Evolutionary conservation across 768 basidiomycete species (phyloP).

Genomic region (Psilocybe subaeruginosa): DNA sequence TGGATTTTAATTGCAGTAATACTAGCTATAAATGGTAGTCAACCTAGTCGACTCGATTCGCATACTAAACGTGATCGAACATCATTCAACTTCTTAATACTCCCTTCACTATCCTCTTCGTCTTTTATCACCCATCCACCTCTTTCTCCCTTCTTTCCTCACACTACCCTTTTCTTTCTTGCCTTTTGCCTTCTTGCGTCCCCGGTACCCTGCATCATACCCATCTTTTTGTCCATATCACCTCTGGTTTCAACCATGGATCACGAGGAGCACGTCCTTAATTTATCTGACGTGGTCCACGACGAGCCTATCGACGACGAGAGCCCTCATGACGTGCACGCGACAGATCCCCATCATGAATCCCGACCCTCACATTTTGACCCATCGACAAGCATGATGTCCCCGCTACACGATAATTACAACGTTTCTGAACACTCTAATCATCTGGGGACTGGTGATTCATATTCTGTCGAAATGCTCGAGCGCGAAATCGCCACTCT

Average conservation of each 20-base stretch:
- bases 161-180: background rate
- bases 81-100: slow-evolving; percentile 3
- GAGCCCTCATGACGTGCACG: slow-evolving; percentile 35
- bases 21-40: slow-evolving; percentile 6
- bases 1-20: background rate
- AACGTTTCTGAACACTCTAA: slow-evolving; percentile 38
- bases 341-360: slow-evolving; percentile 30
- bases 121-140: background rate
- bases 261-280: slow-evolving; percentile 67
- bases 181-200: background rate
- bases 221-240: slow-evolving; percentile 2
- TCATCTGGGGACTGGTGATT: slow-evolving; percentile 42
- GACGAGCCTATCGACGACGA: slow-evolving; percentile 74
- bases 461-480: slow-evolving; percentile 71
- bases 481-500: slow-evolving; percentile 79
- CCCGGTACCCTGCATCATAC: background rate
- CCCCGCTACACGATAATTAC: slow-evolving; percentile 40
- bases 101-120: slow-evolving; percentile 2
- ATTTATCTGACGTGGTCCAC: slow-evolving; percentile 84
- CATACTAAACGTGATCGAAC: slow-evolving; percentile 3
- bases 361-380: slow-evolving; percentile 35
- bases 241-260: slow-evolving; percentile 33
- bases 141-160: background rate
- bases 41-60: background rate
- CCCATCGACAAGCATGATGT: slow-evolving; percentile 37